Evolutionary conservation across 208 protist genomes (phyloP), one percentile per base, ranked within the genome.

Genomic region (Trypanosoma congolense): DNA sequence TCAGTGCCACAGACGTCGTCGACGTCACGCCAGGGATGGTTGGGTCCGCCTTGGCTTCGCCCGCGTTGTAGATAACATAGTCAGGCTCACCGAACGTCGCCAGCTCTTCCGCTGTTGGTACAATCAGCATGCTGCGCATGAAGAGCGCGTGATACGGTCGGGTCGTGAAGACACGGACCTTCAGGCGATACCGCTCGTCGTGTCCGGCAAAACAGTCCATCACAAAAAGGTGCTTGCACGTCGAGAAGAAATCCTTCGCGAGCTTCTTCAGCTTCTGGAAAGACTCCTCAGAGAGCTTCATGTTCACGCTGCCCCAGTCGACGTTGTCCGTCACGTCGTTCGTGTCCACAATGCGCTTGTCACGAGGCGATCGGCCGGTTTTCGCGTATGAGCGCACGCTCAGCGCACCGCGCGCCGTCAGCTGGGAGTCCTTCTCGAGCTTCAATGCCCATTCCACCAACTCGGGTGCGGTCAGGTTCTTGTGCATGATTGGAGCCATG

Each of bases 121-220:
- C 75, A 69, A 98, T 97, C 33, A 98, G 74, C 96, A 98, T 98
- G 79, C 97, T 93, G 53, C 74, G 67, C 85, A 98, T 97, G 71
- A 98, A 98, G n/a, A 98, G 80, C 14, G 95, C 96, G 67, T 98
- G 96, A 69, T 98, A 98, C 12, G 96, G 93, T 3, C 87, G 69
- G 12, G 79, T 82, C 58, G 80, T 94, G 68, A 96, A 75, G 49
- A 98, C 80, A 55, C 95, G 88, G 55, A 96, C 88, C 71, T 98
- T 98, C 42, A 97, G 76, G 36, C 90, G 71, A 65, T 97, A 94
- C 22, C 86, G 73, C 58, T 80, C 63, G 65, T 98, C 94, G 75
- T 88, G 90, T 24, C 93, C 93, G 12, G 92, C 95, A 58, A 81
- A 98, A 44, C 76, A 90, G 74, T 98, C 96, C 60, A 98, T 70